Evolutionary conservation across 139 green algal genomes (phyloP), one percentile per base, ranked within the genome.

Genomic region (Monoraphidium neglectum): DNA sequence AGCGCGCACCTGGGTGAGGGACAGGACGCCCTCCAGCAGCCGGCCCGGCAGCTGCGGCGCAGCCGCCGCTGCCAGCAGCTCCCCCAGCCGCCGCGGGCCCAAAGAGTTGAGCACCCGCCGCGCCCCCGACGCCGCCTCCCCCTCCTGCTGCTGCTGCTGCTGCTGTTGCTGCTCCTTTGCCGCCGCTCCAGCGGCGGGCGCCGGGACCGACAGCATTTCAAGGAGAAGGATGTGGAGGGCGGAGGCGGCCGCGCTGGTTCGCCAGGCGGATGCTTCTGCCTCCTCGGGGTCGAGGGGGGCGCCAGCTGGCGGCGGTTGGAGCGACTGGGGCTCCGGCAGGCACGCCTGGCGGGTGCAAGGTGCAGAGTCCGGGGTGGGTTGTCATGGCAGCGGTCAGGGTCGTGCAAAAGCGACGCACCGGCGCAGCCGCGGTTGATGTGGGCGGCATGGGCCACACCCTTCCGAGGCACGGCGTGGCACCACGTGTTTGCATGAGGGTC

Each of bases 171-270:
- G 57, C 56, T 43, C 40, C 56, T 0, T 24, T 53, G n/a, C 32
- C 16, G 57, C 33, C 43, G 60, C 57, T 83, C 77, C 70, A 65
- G 70, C 40, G 66, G 36, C 63, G 23, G 33, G 15, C 18, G 46
- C 35, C 63, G 43, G 16, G 35, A 70, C 61, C 13, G 61, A 46
- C 61, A 68, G 63, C 35, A 46, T 30, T 33, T 68, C 61, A 30
- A 68, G 61, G 32, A 68, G 61, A 32, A 65, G 59, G 59, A 35
- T 65, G 59, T 65, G 59, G 26, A 65, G 59, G 26, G 59, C 59
- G 24, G 4, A 65, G 59, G 76, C 69, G 49, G 88, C 72, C 4
- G 80, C 72, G 23, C 74, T 51, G 24, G 86, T 30, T 60, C 64
- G 61, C 73, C 77, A 84, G 2, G 77, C 77, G 0, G 32, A 15